Evolutionary conservation across 1,139 yeast species (phyloP), one percentile per base, ranked within the genome.

Genomic region (Zygotorulaspora mrakii): DNA sequence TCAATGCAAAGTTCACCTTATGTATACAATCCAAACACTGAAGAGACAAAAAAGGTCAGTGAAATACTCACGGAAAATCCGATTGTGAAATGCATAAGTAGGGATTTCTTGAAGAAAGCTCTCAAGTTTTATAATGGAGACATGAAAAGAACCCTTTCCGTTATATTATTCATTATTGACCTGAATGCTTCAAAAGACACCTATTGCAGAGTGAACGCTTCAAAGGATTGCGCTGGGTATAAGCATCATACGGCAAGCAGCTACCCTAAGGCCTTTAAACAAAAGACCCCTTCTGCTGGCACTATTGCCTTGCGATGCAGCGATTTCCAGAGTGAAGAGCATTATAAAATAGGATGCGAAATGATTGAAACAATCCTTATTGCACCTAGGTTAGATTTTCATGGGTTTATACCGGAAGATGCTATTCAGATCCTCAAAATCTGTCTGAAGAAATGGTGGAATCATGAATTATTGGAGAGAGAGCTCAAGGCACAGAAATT

Each of bases 371-470:
- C 42, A 8, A 25, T 55, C n/a, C 45, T 58, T n/a, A 33, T 35
- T 1, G 53, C 54, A 0, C 61, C 62, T 11, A 48, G 47, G 18
- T 43, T 79, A 4, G 86, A 79, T 58, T 66, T 79, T 10, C 87
- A 80, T 54, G 70, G 73, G 1, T 65, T 70, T 31, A 55, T 59
- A 16, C 72, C 75, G 14, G 53, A 65, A 0, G 68, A 66, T 17
- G 82, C 84, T 0, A 45, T 70, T n/a, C 39, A 44, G 7, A 51
- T 68, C 2, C 61, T 71, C 2, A 50, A 56, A 9, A 36, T 37
- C 6, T 68, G 67, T 1, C 55, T 77, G 4, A 35, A 49, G 1
- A 55, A 54, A 3, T 80, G 87, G 87, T 79, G 85, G 85, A 45
- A 52, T 1, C 59, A 61, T 17, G 86, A 80, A 53, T 30, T 65